phyloP scores from a whole-genome alignment of 805 yeast genomes.

The Saccharomycodes ludwigii region DNA sequence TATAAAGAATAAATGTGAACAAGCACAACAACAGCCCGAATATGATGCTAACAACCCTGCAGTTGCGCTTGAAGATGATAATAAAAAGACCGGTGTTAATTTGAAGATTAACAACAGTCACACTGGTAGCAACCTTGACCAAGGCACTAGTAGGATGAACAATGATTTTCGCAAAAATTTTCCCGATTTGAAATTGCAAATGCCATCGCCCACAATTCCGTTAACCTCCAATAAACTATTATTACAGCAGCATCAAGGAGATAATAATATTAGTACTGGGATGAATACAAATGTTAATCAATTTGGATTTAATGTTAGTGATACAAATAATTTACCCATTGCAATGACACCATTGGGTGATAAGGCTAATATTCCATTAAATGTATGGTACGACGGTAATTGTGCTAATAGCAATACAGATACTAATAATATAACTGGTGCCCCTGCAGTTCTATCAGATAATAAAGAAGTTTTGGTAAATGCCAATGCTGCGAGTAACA shows the following conservation, averaged over 20 bases:
- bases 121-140: no score
- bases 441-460: not conserved
- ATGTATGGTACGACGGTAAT: not conserved
- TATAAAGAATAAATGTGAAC: constrained; percentile 10
- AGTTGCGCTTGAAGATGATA: constrained; percentile 1
- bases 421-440: not conserved
- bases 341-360: constrained; percentile 79
- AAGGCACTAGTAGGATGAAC: constrained; percentile 17
- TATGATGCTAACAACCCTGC: constrained; percentile 21
- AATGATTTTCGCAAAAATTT: constrained; percentile 31
- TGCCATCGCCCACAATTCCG: constrained; percentile 56
- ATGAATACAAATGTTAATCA: constrained; percentile 43
- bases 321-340: constrained; percentile 37
- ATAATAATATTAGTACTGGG: constrained; percentile 2
- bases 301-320: constrained; percentile 49
- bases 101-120: constrained; percentile 6
- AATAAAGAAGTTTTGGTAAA: constrained; percentile 2
- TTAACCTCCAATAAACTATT: constrained; percentile 12
- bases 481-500: constrained; percentile 3
- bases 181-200: constrained; percentile 52
- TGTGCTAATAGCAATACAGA: constrained; percentile 10
- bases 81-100: constrained; percentile 1
- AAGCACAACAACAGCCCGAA: constrained; percentile 23
- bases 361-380: constrained; percentile 19
- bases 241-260: not conserved